phyloP scores from a whole-genome alignment of 1,284 basidiomycete species.

The Fomitopsis palustris region DNA sequence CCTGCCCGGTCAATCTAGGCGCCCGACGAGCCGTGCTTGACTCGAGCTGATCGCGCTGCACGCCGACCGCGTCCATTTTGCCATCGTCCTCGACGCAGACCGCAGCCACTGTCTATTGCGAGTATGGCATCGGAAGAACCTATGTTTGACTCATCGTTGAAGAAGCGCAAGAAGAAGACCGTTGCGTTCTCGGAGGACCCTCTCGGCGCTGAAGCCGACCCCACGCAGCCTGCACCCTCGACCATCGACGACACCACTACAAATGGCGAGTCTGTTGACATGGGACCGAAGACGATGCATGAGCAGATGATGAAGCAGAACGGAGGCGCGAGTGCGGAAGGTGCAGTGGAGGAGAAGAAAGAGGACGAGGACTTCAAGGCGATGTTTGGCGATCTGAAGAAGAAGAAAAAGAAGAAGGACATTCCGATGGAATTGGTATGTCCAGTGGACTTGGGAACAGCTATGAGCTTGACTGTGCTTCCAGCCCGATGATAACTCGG shows the following conservation, averaged over 20 bases:
- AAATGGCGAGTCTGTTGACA: slow-evolving; percentile 66
- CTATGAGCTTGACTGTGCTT: background rate
- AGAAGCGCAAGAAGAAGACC: slow-evolving; percentile 83
- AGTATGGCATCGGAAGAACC: slow-evolving; percentile 65
- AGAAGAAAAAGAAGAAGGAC: slow-evolving; percentile 92
- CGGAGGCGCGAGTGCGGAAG: slow-evolving; percentile 29
- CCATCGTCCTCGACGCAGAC: background rate
- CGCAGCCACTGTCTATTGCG: slow-evolving; percentile 19
- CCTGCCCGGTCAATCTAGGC: background rate
- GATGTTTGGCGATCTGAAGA: slow-evolving; percentile 87
- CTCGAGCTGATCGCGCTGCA: slow-evolving; percentile 11
- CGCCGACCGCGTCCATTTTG: slow-evolving; percentile 7
- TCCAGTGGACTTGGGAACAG: slow-evolving; percentile 9
- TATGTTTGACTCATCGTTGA: slow-evolving; percentile 78
- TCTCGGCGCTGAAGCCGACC: slow-evolving; percentile 78
- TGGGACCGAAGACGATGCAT: slow-evolving; percentile 70
- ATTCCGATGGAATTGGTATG: slow-evolving; percentile 80
- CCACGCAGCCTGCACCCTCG: slow-evolving; percentile 69
- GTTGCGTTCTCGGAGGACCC: slow-evolving; percentile 83
- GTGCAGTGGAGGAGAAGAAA: slow-evolving; percentile 39
- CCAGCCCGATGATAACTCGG: slow-evolving; percentile 60
- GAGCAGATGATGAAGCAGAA: slow-evolving; percentile 70
- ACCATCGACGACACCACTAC: slow-evolving; percentile 64
- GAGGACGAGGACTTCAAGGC: slow-evolving; percentile 75
- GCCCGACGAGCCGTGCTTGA: slow-evolving; percentile 3